Evolutionary conservation across 768 basidiomycete genomes (phyloP), one percentile per base, ranked within the genome.

Genomic region (Trametes sanguinea): DNA sequence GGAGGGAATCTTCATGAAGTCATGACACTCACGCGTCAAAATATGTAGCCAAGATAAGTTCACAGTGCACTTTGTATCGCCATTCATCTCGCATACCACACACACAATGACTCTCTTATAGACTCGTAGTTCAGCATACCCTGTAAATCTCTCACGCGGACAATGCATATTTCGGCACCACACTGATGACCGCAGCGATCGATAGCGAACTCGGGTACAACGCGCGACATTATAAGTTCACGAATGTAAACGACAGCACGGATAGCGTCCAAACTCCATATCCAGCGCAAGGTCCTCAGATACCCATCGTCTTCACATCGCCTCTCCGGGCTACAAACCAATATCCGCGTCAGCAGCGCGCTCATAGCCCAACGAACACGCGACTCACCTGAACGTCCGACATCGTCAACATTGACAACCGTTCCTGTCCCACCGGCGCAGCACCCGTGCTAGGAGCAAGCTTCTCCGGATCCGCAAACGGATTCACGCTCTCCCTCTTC

Each of bases 391-490:
- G 35, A 10, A 62, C 48, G 43, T 56, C 47, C 40, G 48, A 43
- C 29, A 42, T 22, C 27, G 57, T 51, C n/a, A 62, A 17, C 54
- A 62, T 42, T 30, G 61, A 62, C 48, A 56, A 14, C 33, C 61
- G 42, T 43, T 51, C 48, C 32, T 50, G 27, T 33, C 50, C 40
- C 39, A 14, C 42, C 51, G 11, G 35, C 35, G 6, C 35, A 37
- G 35, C 6, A 37, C 35, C 35, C 6, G 2, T 11, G 3, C 11
- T 39, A 1, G 47, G 54, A 8, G 54, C 61, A 22, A 43, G 13
- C 8, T 11, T 4, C 50, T 9, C 42, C 44, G 61, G 55, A 54
- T 62, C 61, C 55, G 61, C 61, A 9, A 62, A 62, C 54, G 61
- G 61, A 50, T 62, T 51, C 30, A 37, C 33, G 6, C 6, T 42